Base-by-base conservation (phyloP, 306 rosid genomes). In the Lupinus albus region DNA sequence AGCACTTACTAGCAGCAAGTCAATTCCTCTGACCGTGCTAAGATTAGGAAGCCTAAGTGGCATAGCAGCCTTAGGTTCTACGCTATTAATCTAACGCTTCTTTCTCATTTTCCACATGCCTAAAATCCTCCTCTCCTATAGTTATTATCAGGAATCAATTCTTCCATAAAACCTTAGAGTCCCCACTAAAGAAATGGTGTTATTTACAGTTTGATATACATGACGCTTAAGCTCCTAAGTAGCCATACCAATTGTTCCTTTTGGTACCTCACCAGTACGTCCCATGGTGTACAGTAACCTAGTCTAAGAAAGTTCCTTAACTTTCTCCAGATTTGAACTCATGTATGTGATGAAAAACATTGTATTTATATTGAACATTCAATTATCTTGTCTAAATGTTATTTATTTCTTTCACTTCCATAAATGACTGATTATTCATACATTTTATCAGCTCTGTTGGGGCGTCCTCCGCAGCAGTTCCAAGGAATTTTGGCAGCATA, bases 381-480 rank as follows among this genome's bases (percentile, higher is more conserved):
- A 69, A 18, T 64, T 44, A 3, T 42, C 58, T 59, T 72, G 35
- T 41, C 68, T 28, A 60, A 16, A 48, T 17, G 45, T 28, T 67
- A 8, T 50, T 81, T 38, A 60, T 52, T 52, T 39, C 56, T 20
- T 15, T 0, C 57, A 38, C 68, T 53, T 64, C 45, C 50, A 28
- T 62, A 65, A 64, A 60, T 64, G 15, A 35, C 56, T 66, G 58
- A 75, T 68, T 61, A 51, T 75, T 54, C 64, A 3, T 80, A 18
- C 33, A 55, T 80, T 57, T 76, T 72, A 44, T 76, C 89, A 94
- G 99, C 78, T 94, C 99, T 70, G 99, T 95, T 30, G 99, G 96
- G 53, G 99, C 99, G 57, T 94, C 99, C 9, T 94, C 99, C 21
- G 96, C 96, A 13, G 83, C 92, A 30, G 88, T 82, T 81, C 97